Base-by-base conservation (phyloP, 2,329 filamentous ascomycete genomes). In the Fusarium tjaetaba region DNA sequence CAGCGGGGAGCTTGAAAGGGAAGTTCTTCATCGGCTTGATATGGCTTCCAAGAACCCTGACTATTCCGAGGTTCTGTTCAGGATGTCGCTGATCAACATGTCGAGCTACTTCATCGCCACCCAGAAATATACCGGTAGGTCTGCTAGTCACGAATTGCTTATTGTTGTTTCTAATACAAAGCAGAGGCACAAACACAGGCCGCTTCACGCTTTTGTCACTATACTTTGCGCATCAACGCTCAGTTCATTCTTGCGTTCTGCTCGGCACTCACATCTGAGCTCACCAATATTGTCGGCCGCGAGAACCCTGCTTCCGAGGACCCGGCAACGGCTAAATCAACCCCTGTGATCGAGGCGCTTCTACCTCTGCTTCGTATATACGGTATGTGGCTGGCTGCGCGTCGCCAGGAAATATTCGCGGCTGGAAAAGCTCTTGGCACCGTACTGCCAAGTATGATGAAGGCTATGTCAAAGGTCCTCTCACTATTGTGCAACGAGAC, bases 41-140 rank as follows among this genome's bases (percentile, higher is more conserved):
- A 88, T 93, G 74, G 90, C 94, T 36, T 85, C 96, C 34, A 94
- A 93, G 79, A 89, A 91, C 70, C 87, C 90, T 15, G 87, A 89
- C 4, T 86, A 92, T 55, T 89, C 91, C 49, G 87, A 87, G 18
- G 88, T 90, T 18, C 81, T 98, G 34, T 88, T 93, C 71, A 96
- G 95, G 80, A 92, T 98, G 82, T 89, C 94, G 11, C 85, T 98
- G 49, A 90, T 96, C 75, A 98, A 97, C 77, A 93, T 98, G 70
- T 91, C 94, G 11, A 94, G 95, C 11, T 94, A 96, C 80, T 89
- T 92, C 73, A 88, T 94, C 78, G 92, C 94, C 13, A 78, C 78
- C 18, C 61, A 73, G 34, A 78, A 79, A 41, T 81, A 78, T 57
- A 75, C 76, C 26, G 79, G 83, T 84, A 69, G 68, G 84, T 81